A percentile compares a stretch with the other conserved stretches of the same genome.
These are phyloP conservation scores for Parascedosporium putredinis DNA, from an alignment of 2,329 filamentous ascomycete genomes.

Conservation along the genomic window DNA sequence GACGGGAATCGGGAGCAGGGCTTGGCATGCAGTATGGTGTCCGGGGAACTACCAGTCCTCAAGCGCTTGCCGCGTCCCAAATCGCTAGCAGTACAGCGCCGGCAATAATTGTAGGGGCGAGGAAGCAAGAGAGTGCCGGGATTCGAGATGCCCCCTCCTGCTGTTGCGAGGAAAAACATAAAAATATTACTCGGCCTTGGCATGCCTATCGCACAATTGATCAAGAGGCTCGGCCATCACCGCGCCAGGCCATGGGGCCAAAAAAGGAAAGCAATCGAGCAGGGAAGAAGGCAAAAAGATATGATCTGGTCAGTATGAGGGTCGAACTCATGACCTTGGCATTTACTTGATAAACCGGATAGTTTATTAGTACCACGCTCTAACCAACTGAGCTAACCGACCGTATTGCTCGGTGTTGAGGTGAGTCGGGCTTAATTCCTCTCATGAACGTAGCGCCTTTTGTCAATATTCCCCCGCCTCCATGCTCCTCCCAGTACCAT, in stretches of 20 bases:
- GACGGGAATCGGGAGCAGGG: too few species aligned
- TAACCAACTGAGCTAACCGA: constrained; percentile 4
- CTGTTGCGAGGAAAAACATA: background rate
- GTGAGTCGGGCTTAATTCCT: background rate
- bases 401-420: background rate
- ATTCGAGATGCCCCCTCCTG: too few species aligned
- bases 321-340: constrained; percentile 4
- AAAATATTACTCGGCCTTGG: background rate
- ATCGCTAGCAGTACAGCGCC: too few species aligned
- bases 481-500: background rate
- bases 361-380: constrained; percentile 3
- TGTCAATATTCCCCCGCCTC: background rate
- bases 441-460: background rate
- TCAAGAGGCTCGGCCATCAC: too few species aligned
- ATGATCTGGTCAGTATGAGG: background rate
- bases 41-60: too few species aligned
- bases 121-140: too few species aligned
- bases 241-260: too few species aligned
- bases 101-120: too few species aligned
- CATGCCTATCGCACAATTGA: too few species aligned
- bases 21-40: too few species aligned
- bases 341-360: constrained; percentile 1
- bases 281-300: too few species aligned
- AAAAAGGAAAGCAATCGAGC: background rate
- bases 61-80: too few species aligned